Conservation (phyloP, 805 yeast species). For the Starmerella potacharoeniae region DNA sequence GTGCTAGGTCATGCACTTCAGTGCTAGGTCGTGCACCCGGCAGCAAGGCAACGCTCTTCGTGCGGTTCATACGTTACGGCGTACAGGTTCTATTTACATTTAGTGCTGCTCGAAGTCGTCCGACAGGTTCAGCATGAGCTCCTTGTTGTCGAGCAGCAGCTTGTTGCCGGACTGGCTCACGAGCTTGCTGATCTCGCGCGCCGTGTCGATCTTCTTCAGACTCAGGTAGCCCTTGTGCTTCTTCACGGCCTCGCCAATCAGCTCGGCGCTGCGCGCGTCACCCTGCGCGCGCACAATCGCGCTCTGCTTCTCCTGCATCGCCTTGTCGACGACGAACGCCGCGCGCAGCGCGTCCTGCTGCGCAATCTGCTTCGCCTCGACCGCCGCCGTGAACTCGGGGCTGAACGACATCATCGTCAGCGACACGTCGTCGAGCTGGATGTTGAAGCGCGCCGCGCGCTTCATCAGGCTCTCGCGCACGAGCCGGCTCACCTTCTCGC, state of each 20-base stretch:
- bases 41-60: neutral
- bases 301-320: slow-evolving; percentile 95
- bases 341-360: slow-evolving; percentile 99
- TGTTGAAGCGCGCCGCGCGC: slow-evolving; percentile 83
- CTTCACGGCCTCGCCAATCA: slow-evolving; percentile 98
- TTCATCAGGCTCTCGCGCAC: slow-evolving; percentile 84
- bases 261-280: slow-evolving; percentile 95
- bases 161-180: slow-evolving; percentile 81
- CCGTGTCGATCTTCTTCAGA: slow-evolving; percentile 92
- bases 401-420: slow-evolving; percentile 94
- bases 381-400: slow-evolving; percentile 95
- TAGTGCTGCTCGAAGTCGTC: slow-evolving; percentile 38
- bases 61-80: neutral
- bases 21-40: no score
- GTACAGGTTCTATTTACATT: neutral
- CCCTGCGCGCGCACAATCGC: slow-evolving; percentile 95
- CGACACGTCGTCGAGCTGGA: slow-evolving; percentile 87
- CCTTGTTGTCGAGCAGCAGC: slow-evolving; percentile 82
- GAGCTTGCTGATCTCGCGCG: slow-evolving; percentile 84
- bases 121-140: slow-evolving; percentile 79
- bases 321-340: slow-evolving; percentile 92
- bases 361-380: slow-evolving; percentile 97
- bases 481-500: slow-evolving; percentile 86
- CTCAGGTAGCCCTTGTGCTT: slow-evolving; percentile 93
- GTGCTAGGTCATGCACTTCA: no score